These are phyloP conservation scores for Talaromyces atroroseus DNA, from an alignment of 2,329 filamentous ascomycete genomes.

Conservation along the genomic window DNA sequence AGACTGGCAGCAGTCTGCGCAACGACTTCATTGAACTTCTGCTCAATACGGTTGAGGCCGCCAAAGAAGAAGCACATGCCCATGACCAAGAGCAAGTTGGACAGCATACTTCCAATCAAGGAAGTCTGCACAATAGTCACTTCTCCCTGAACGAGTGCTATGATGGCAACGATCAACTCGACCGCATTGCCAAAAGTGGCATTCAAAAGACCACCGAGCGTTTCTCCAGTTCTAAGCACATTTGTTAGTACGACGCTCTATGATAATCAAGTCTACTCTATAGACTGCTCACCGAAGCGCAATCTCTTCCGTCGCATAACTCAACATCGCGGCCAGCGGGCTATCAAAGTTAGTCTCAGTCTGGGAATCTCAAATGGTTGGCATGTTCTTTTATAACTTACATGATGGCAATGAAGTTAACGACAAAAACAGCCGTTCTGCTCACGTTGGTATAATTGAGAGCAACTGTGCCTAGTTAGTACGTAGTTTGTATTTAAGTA, in stretches of 20 bases:
- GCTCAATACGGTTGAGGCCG: constrained; percentile 69
- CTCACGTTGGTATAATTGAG: constrained; percentile 60
- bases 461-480: constrained; percentile 44
- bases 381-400: constrained; percentile 15
- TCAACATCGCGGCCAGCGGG: constrained; percentile 78
- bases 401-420: constrained; percentile 93
- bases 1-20: constrained; percentile 83
- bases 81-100: constrained; percentile 81
- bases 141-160: constrained; percentile 68
- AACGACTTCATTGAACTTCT: constrained; percentile 87
- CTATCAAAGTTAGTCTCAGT: constrained; percentile 16
- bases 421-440: constrained; percentile 65
- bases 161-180: constrained; percentile 81
- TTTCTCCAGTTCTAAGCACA: constrained; percentile 61
- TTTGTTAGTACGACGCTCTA: constrained; percentile 19
- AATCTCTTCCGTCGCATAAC: constrained; percentile 86
- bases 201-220: constrained; percentile 80
- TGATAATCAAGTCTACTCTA: background rate
- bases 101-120: constrained; percentile 83
- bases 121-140: constrained; percentile 88
- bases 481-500: background rate
- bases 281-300: constrained; percentile 48
- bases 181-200: constrained; percentile 88
- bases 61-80: constrained; percentile 92
- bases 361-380: background rate